Evolutionary conservation across 345 rosid genomes (phyloP).

Genomic region (Populus nigra): DNA sequence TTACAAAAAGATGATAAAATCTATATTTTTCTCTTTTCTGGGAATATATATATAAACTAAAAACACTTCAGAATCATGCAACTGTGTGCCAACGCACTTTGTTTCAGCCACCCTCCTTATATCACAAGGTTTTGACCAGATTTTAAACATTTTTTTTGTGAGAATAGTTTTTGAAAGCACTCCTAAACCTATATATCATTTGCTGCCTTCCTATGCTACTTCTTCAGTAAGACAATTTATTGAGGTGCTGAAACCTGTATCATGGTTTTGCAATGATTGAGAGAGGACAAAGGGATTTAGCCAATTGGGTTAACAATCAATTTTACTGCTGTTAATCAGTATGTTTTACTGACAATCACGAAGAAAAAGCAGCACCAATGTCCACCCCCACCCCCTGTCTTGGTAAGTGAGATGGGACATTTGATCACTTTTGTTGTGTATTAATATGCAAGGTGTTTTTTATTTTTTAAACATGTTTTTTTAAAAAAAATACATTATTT

Average conservation of each 20-base stretch:
- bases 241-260: background rate
- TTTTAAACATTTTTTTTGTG: conserved; percentile 22
- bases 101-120: conserved; percentile 9
- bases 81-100: background rate
- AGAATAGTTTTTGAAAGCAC: conserved; percentile 24
- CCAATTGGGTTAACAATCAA: background rate
- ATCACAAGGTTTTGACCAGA: conserved; percentile 14
- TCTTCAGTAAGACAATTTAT: conserved; percentile 12
- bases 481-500: too few species aligned
- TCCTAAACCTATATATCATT: conserved; percentile 26
- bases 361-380: background rate
- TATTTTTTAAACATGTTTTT: too few species aligned
- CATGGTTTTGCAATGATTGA: background rate
- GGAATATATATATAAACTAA: too few species aligned
- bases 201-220: conserved; percentile 4
- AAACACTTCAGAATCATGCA: too few species aligned
- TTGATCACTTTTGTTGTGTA: background rate
- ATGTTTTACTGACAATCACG: background rate
- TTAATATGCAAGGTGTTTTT: too few species aligned
- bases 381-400: background rate
- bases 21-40: too few species aligned
- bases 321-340: background rate
- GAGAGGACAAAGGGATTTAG: background rate
- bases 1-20: too few species aligned
- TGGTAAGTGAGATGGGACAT: conserved; percentile 22